Evolutionary conservation across 495 filamentous ascomycete species (phyloP).

Genomic region (Cercophora newfieldiana): DNA sequence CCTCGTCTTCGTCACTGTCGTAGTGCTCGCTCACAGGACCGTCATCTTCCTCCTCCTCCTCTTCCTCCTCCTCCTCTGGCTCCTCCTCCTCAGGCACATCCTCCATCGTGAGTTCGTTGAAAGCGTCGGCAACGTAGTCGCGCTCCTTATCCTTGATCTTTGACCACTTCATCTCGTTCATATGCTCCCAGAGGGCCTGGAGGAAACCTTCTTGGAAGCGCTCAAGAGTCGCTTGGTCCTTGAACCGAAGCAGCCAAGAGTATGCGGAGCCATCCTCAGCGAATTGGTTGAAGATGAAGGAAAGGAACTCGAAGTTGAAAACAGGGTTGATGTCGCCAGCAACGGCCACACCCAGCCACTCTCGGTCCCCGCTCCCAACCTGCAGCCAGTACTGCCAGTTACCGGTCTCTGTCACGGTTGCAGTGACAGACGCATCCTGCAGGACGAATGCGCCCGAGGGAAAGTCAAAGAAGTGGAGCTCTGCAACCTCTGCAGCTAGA

Average conservation of each 20-base stretch:
- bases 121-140: conserved; percentile 93
- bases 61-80: conserved; percentile 66
- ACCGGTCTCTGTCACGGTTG: conserved; percentile 82
- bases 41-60: conserved; percentile 63
- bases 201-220: conserved; percentile 92
- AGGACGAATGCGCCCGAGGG: conserved; percentile 76
- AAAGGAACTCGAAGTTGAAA: conserved; percentile 97
- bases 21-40: conserved; percentile 64
- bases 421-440: conserved; percentile 72
- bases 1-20: conserved; percentile 87
- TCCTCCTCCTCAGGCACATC: conserved; percentile 65
- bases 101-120: conserved; percentile 92
- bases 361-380: conserved; percentile 70
- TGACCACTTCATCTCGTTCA: conserved; percentile 91
- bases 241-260: conserved; percentile 94
- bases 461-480: conserved; percentile 94
- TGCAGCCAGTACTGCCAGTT: conserved; percentile 97
- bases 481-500: conserved; percentile 72
- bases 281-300: conserved; percentile 99
- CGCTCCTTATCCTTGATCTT: conserved; percentile 89
- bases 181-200: conserved; percentile 94
- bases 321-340: conserved; percentile 93
- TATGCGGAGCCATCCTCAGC: conserved; percentile 83
- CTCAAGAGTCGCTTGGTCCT: conserved; percentile 74
- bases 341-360: conserved; percentile 87